Conservation (phyloP, 305 asterid genomes). For the Fraxinus ornus region DNA sequence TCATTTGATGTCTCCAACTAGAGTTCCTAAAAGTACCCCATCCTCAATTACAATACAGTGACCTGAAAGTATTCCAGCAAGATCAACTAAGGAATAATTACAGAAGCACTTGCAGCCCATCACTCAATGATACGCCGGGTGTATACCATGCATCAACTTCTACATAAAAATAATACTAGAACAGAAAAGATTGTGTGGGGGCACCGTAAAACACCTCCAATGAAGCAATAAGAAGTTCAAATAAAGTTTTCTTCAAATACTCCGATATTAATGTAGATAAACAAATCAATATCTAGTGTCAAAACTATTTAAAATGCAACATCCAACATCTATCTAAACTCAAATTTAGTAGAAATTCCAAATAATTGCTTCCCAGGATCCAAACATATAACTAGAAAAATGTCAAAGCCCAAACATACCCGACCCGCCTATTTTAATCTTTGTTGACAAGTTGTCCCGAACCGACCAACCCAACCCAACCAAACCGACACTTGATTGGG, state of each 20-base stretch:
- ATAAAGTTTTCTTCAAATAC: background rate
- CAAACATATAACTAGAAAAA: background rate
- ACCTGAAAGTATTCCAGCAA: background rate
- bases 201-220: background rate
- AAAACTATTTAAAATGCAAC: background rate
- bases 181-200: background rate
- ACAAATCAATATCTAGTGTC: background rate
- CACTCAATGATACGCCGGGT: background rate
- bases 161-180: background rate
- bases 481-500: too few relatives aligned
- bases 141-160: background rate
- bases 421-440: too few relatives aligned
- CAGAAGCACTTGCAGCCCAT: background rate
- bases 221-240: background rate
- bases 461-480: too few relatives aligned
- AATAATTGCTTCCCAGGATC: background rate
- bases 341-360: conserved; percentile 1
- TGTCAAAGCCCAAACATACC: conserved; percentile 33
- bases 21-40: background rate
- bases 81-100: background rate
- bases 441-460: too few relatives aligned
- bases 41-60: background rate
- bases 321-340: background rate
- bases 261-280: background rate
- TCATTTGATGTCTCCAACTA: background rate